A percentile compares a stretch with the other conserved stretches of the same genome.
phyloP scores from a whole-genome alignment of 805 yeast species.

The Wickerhamomyces strasburgensis region DNA sequence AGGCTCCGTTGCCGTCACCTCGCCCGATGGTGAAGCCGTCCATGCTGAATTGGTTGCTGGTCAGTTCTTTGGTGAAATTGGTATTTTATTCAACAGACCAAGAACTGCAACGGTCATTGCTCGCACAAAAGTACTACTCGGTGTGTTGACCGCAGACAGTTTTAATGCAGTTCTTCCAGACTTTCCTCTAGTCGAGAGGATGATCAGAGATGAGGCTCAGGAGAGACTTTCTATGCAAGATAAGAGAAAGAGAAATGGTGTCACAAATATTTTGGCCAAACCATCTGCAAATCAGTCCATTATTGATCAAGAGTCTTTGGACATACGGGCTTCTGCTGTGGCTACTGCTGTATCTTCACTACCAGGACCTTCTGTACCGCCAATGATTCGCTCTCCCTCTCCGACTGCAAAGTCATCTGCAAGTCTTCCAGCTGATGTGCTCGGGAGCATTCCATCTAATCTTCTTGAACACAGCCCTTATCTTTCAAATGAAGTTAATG shows the following conservation, averaged over 20 bases:
- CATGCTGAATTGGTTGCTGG: conserved; percentile 69
- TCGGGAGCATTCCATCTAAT: neutral
- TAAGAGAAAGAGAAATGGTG: conserved; percentile 45
- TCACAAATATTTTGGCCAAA: conserved; percentile 26
- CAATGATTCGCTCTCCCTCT: conserved; percentile 17
- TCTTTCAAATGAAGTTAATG: neutral
- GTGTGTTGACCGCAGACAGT: conserved; percentile 62
- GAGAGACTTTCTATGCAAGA: conserved; percentile 70
- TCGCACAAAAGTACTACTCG: conserved; percentile 58
- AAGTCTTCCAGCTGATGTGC: conserved; percentile 1
- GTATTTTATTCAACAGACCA: conserved; percentile 69
- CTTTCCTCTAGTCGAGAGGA: conserved; percentile 61
- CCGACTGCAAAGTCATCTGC: conserved; percentile 6
- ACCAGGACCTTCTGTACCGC: conserved; percentile 40
- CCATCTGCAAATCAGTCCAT: neutral
- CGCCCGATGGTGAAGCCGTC: conserved; percentile 71
- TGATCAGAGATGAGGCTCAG: conserved; percentile 75
- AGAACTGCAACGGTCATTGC: conserved; percentile 78
- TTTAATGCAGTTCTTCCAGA: conserved; percentile 53
- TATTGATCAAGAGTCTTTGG: conserved; percentile 3
- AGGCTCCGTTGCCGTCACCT: conserved; percentile 72
- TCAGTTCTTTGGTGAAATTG: conserved; percentile 74
- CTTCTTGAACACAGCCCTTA: neutral
- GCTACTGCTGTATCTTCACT: conserved; percentile 30
- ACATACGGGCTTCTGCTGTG: conserved; percentile 20